Percentiles rank a stretch among this genome's conserved stretches.
Evolutionary conservation across 2,329 filamentous ascomycete species (phyloP).

Genomic region (Penicillium sclerotigenum): DNA sequence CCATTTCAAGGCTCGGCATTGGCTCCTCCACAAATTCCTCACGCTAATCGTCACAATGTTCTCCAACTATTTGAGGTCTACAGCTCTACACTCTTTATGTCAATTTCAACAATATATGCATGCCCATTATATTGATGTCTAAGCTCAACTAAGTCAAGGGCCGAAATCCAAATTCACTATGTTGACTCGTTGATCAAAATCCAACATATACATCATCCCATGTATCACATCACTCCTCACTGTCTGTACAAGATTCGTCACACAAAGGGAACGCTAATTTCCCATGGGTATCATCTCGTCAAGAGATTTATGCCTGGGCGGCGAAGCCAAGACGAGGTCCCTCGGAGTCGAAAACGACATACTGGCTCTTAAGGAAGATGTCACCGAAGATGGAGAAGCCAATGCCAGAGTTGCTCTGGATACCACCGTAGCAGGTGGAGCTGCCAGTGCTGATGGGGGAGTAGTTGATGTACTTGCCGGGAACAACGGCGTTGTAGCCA

Average conservation of each 20-base stretch:
- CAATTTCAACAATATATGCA: neutral
- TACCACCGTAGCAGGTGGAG: slow-evolving; percentile 66
- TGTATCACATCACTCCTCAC: slow-evolving; percentile 4
- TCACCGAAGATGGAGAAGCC: slow-evolving; percentile 71
- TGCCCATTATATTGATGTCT: neutral
- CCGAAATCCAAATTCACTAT: slow-evolving; percentile 1
- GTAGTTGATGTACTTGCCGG: slow-evolving; percentile 57
- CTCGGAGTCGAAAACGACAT: slow-evolving; percentile 65
- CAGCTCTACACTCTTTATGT: neutral
- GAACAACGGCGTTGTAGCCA: slow-evolving; percentile 49
- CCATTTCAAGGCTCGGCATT: slow-evolving; percentile 15
- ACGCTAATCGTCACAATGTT: neutral
- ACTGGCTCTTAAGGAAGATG: slow-evolving; percentile 73
- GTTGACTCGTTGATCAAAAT: neutral
- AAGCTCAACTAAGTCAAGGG: neutral
- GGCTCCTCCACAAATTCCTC: slow-evolving; percentile 8
- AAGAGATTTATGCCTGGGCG: slow-evolving; percentile 30
- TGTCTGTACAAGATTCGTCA: slow-evolving; percentile 6
- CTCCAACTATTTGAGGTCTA: too few species aligned
- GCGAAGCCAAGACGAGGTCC: slow-evolving; percentile 51
- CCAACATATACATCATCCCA: neutral
- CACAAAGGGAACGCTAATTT: neutral
- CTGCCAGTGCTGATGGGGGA: slow-evolving; percentile 40
- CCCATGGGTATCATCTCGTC: neutral
- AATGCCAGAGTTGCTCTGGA: slow-evolving; percentile 62